phyloP scores from a whole-genome alignment of 2,329 filamentous ascomycete species.

The Pestalotiopsis sp. region DNA sequence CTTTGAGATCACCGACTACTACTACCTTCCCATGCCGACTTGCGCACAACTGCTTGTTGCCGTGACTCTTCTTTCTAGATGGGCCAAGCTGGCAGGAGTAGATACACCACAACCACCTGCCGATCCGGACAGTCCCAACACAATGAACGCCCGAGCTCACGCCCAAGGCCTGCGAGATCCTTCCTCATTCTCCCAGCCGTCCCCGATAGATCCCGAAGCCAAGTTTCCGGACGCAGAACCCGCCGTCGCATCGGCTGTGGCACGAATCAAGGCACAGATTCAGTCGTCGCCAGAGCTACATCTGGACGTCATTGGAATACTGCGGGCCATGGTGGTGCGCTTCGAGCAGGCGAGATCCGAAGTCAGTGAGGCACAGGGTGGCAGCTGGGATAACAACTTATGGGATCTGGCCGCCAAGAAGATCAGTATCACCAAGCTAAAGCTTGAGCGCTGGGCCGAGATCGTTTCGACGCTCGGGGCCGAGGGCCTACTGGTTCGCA shows the following conservation, averaged over 20 bases:
- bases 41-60: conserved; percentile 52
- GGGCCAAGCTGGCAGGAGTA: conserved; percentile 49
- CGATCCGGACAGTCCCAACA: neutral
- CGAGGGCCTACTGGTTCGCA: conserved; percentile 26
- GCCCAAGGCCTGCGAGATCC: conserved; percentile 10
- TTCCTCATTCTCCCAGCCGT: neutral
- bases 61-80: conserved; percentile 53
- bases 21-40: conserved; percentile 47
- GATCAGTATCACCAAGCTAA: conserved; percentile 47
- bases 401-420: conserved; percentile 54
- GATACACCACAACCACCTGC: conserved; percentile 23
- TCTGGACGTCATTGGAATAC: conserved; percentile 46
- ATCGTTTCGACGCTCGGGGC: conserved; percentile 38
- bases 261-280: conserved; percentile 43
- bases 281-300: conserved; percentile 46
- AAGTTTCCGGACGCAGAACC: conserved; percentile 21
- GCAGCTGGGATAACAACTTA: conserved; percentile 44
- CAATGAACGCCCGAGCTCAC: conserved; percentile 8
- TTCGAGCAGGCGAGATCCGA: conserved; percentile 43
- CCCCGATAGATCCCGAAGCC: conserved; percentile 9
- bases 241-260: conserved; percentile 42
- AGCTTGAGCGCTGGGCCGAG: conserved; percentile 51
- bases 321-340: conserved; percentile 42
- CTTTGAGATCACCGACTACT: conserved; percentile 45
- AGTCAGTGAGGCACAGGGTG: conserved; percentile 28